These are phyloP conservation scores for Taiwanofungus camphoratus DNA, from an alignment of 1,284 basidiomycete species.

Conservation along the genomic window DNA sequence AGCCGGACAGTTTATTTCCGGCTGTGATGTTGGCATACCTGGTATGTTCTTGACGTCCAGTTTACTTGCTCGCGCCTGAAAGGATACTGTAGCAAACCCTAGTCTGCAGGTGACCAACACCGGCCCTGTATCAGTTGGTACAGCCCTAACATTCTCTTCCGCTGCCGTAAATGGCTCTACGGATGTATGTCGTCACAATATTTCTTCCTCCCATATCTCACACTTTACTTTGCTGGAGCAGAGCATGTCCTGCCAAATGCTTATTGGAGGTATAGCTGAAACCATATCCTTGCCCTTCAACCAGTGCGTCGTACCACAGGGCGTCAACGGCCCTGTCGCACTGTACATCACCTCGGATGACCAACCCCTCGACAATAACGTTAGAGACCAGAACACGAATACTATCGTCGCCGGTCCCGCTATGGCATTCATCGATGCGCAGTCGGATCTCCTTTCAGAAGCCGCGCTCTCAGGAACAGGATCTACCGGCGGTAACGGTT, in stretches of 20 bases:
- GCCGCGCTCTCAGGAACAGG: conserved; percentile 37
- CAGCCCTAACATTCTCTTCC: conserved; percentile 55
- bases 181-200: conserved; percentile 32
- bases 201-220: not conserved
- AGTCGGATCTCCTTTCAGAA: conserved; percentile 45
- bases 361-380: conserved; percentile 61
- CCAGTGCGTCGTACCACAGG: conserved; percentile 55
- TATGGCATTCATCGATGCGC: conserved; percentile 59
- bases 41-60: conserved; percentile 31
- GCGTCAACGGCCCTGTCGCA: conserved; percentile 67
- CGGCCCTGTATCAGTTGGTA: conserved; percentile 48
- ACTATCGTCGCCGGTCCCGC: conserved; percentile 69
- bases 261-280: conserved; percentile 55
- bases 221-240: conserved; percentile 20
- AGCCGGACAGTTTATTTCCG: conserved; percentile 67
- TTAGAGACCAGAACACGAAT: conserved; percentile 51
- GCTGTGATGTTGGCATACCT: conserved; percentile 60
- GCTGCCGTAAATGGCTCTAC: conserved; percentile 47
- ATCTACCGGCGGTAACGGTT: conserved; percentile 12
- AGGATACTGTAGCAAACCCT: conserved; percentile 44
- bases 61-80: conserved; percentile 2
- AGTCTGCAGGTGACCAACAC: conserved; percentile 61
- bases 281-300: conserved; percentile 55
- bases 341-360: conserved; percentile 63
- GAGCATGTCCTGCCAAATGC: conserved; percentile 71